Percentiles rank a stretch among this genome's conserved stretches.
These are phyloP conservation scores for Dichomitus squalens DNA, from an alignment of 1,284 basidiomycete species.

Conservation along the genomic window DNA sequence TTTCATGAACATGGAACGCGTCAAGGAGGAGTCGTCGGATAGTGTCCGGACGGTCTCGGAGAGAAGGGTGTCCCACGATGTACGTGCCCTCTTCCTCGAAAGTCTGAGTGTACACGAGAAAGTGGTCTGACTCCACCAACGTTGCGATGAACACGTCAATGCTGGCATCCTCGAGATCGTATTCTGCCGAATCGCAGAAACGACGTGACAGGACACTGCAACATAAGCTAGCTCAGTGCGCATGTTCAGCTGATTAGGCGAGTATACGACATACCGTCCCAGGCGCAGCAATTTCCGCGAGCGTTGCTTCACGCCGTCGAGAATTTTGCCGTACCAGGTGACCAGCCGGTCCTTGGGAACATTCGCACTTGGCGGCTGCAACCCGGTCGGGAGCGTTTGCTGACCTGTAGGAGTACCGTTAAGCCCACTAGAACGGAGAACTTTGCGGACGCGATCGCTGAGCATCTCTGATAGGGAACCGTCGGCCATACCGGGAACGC, in stretches of 20 bases:
- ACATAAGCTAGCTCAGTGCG: background rate
- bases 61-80: slow-evolving; percentile 83
- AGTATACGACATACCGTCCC: slow-evolving; percentile 60
- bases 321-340: slow-evolving; percentile 90
- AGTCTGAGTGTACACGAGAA: slow-evolving; percentile 90
- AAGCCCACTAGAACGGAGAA: slow-evolving; percentile 17
- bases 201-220: slow-evolving; percentile 79
- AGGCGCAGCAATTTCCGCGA: slow-evolving; percentile 95
- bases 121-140: slow-evolving; percentile 88
- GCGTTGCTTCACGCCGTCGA: slow-evolving; percentile 91
- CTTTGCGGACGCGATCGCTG: slow-evolving; percentile 20
- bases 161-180: slow-evolving; percentile 80
- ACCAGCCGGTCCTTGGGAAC: slow-evolving; percentile 86
- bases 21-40: slow-evolving; percentile 85
- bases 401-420: slow-evolving; percentile 20
- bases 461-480: slow-evolving; percentile 16
- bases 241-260: background rate
- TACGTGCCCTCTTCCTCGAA: slow-evolving; percentile 95
- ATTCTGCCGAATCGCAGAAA: slow-evolving; percentile 97
- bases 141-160: slow-evolving; percentile 82
- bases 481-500: slow-evolving; percentile 58
- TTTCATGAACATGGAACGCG: slow-evolving; percentile 79
- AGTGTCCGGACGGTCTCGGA: slow-evolving; percentile 82
- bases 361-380: slow-evolving; percentile 24
- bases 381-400: slow-evolving; percentile 28